These are phyloP conservation scores for Xerocomellus dryophilus DNA, from an alignment of 768 basidiomycete genomes.

Conservation along the genomic window DNA sequence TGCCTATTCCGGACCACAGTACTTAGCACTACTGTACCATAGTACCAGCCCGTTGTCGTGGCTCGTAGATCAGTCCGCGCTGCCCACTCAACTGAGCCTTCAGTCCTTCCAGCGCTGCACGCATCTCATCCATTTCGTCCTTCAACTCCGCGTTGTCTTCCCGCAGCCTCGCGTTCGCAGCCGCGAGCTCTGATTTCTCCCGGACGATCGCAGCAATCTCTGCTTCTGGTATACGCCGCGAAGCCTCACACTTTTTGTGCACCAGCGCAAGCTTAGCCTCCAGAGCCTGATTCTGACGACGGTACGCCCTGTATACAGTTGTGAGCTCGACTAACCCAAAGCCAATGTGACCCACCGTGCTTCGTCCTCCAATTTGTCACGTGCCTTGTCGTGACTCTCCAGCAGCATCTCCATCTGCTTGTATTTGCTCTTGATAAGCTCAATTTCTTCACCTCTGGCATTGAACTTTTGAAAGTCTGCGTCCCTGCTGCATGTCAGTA, in stretches of 20 bases:
- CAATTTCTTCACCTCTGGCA: conserved; percentile 57
- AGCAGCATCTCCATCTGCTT: conserved; percentile 66
- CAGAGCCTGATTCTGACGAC: conserved; percentile 59
- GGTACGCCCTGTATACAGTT: conserved; percentile 42
- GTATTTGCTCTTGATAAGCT: conserved; percentile 52
- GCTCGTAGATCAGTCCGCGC: conserved; percentile 44
- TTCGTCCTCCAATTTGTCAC: conserved; percentile 52
- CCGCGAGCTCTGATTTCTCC: conserved; percentile 46
- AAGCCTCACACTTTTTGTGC: conserved; percentile 42
- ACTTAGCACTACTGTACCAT: neutral
- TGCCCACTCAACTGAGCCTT: conserved; percentile 54
- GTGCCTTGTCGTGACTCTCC: conserved; percentile 54
- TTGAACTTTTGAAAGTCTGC: conserved; percentile 70
- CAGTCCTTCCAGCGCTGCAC: conserved; percentile 66
- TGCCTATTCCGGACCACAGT: conserved; percentile 26
- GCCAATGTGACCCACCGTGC: conserved; percentile 46
- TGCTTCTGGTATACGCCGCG: conserved; percentile 34
- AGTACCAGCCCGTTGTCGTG: conserved; percentile 40
- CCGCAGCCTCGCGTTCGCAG: conserved; percentile 50
- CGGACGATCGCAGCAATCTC: conserved; percentile 45
- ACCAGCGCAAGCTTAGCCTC: conserved; percentile 53
- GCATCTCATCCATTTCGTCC: conserved; percentile 63
- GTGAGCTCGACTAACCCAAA: neutral
- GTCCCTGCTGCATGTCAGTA: conserved; percentile 50
- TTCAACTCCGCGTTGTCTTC: conserved; percentile 56